phyloP scores from a whole-genome alignment of 2,329 filamentous ascomycete species.

The Paecilomyces sp. region DNA sequence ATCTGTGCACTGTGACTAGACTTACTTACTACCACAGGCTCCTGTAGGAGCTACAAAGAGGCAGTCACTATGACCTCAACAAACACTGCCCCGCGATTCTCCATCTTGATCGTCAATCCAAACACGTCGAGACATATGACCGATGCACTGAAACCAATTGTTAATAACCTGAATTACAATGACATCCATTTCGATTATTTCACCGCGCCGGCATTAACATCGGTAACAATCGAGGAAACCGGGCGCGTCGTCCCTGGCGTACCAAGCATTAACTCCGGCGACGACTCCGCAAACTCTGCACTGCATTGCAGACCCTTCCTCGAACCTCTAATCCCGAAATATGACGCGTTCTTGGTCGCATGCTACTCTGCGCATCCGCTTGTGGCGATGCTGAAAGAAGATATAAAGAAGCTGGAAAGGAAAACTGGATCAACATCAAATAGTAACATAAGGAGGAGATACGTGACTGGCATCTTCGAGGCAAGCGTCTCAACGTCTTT shows the following conservation, averaged over 20 bases:
- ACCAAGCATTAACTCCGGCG: conserved; percentile 68
- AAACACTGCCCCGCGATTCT: conserved; percentile 10
- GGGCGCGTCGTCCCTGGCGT: conserved; percentile 44
- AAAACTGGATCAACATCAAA: conserved; percentile 9
- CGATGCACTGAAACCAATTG: conserved; percentile 32
- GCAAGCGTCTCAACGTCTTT: conserved; percentile 63
- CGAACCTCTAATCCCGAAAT: conserved; percentile 25
- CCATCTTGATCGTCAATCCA: conserved; percentile 38
- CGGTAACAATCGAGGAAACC: conserved; percentile 18
- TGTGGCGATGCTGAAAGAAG: conserved; percentile 53
- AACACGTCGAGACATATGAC: conserved; percentile 41
- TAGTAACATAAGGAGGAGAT: conserved; percentile 30
- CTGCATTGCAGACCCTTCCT: conserved; percentile 55
- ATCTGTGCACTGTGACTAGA: not conserved
- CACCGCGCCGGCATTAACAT: conserved; percentile 25
- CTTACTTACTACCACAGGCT: not conserved
- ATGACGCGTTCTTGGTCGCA: conserved; percentile 76
- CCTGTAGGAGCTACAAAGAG: not conserved
- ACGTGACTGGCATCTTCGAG: conserved; percentile 81
- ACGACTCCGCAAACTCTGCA: conserved; percentile 59
- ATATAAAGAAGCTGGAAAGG: conserved; percentile 22
- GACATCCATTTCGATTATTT: conserved; percentile 34
- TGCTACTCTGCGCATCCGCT: conserved; percentile 84
- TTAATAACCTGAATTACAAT: conserved; percentile 27
- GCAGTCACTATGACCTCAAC: not conserved